phyloP scores from a whole-genome alignment of 2,329 filamentous ascomycete genomes.

The Aspergillus nomiae region DNA sequence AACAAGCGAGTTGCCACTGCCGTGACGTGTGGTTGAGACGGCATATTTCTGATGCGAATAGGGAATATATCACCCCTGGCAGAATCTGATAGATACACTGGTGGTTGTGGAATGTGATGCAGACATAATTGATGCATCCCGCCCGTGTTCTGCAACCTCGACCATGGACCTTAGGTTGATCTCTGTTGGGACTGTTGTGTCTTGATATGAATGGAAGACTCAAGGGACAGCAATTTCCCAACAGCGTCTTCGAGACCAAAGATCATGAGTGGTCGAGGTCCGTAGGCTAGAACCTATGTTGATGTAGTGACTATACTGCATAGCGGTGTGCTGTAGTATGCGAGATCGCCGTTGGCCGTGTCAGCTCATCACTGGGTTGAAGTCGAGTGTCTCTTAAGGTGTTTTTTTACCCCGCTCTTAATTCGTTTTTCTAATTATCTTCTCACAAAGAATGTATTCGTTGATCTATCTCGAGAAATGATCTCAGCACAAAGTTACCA shows the following conservation, averaged over 20 bases:
- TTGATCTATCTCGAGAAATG: background rate
- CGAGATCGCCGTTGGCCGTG: conserved; percentile 11
- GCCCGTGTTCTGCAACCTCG: background rate
- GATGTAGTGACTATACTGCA: background rate
- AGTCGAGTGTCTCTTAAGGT: background rate
- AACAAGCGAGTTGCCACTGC: conserved; percentile 1
- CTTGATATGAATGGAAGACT: conserved; percentile 3
- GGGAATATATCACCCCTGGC: background rate
- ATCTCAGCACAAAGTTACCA: background rate
- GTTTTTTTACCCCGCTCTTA: background rate
- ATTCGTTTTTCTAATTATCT: background rate
- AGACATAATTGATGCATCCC: conserved; percentile 1
- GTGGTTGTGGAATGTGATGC: conserved; percentile 1
- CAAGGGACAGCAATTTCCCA: background rate
- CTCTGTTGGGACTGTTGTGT: conserved; percentile 3
- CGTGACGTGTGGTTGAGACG: background rate
- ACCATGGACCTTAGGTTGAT: conserved; percentile 1
- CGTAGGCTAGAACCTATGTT: background rate
- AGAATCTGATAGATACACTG: conserved; percentile 13
- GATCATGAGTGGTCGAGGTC: background rate
- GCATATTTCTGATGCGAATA: conserved; percentile 5
- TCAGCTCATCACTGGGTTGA: background rate
- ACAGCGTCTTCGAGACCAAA: background rate
- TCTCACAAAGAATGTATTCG: background rate
- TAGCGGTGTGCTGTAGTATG: conserved; percentile 8